Conservation (phyloP, 345 rosid genomes). For the Hirschfeldia incana region DNA sequence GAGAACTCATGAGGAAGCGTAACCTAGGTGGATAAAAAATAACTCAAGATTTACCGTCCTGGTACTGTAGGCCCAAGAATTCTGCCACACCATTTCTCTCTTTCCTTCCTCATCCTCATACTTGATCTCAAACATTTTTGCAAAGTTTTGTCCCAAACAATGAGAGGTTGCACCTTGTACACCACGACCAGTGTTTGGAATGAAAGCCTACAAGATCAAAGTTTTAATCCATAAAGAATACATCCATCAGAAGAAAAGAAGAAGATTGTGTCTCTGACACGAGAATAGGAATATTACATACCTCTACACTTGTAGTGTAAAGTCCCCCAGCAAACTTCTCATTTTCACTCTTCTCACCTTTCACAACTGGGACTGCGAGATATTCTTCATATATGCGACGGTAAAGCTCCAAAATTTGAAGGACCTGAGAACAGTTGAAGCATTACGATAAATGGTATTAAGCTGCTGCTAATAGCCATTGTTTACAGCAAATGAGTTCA, state of each 20-base stretch:
- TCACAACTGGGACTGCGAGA: conserved; percentile 89
- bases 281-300: conserved; percentile 17
- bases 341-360: conserved; percentile 93
- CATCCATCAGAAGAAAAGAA: background rate
- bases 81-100: conserved; percentile 94
- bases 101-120: conserved; percentile 91
- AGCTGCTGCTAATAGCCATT: background rate
- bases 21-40: background rate
- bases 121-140: conserved; percentile 90
- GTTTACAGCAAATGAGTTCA: background rate
- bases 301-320: conserved; percentile 98
- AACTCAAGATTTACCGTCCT: conserved; percentile 48
- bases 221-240: background rate
- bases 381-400: conserved; percentile 85
- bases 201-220: conserved; percentile 64
- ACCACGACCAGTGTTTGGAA: conserved; percentile 96
- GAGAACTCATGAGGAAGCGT: background rate
- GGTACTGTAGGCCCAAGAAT: conserved; percentile 97
- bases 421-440: conserved; percentile 35
- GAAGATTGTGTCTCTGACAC: background rate
- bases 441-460: background rate
- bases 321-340: conserved; percentile 99
- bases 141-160: conserved; percentile 92
- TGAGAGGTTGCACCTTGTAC: conserved; percentile 99
- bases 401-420: conserved; percentile 77